Conservation (phyloP, 768 basidiomycete species). For the Daedaleopsis nitida region DNA sequence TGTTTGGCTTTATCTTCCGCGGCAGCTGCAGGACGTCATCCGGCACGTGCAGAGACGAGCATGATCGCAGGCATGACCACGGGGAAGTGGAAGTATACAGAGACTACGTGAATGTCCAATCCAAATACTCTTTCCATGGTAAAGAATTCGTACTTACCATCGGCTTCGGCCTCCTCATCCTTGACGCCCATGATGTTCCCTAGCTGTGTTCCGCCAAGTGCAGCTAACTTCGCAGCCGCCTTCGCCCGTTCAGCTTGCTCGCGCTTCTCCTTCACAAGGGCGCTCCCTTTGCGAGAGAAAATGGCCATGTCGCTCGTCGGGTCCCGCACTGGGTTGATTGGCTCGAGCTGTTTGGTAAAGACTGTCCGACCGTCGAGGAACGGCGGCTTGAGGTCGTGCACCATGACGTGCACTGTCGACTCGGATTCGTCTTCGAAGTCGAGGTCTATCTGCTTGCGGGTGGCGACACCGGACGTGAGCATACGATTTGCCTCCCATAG, state of each 20-base stretch:
- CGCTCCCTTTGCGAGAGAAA: slow-evolving; percentile 96
- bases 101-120: slow-evolving; percentile 83
- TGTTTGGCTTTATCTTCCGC: slow-evolving; percentile 49
- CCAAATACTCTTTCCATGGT: slow-evolving; percentile 32
- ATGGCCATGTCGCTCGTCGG: slow-evolving; percentile 92
- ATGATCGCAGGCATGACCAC: not conserved
- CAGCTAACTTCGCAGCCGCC: slow-evolving; percentile 93
- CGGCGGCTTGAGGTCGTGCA: slow-evolving; percentile 95
- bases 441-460: slow-evolving; percentile 82
- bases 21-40: slow-evolving; percentile 39
- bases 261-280: slow-evolving; percentile 91
- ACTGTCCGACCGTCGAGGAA: slow-evolving; percentile 97
- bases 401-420: slow-evolving; percentile 95
- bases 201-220: slow-evolving; percentile 88
- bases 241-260: slow-evolving; percentile 96
- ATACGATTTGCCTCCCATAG: slow-evolving; percentile 99
- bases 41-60: not conserved
- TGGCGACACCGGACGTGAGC: slow-evolving; percentile 93
- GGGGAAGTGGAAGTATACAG: slow-evolving; percentile 24
- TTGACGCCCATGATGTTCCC: slow-evolving; percentile 98
- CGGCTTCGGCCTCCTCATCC: slow-evolving; percentile 91
- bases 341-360: slow-evolving; percentile 95
- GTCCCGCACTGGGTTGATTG: slow-evolving; percentile 95
- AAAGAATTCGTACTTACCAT: slow-evolving; percentile 59
- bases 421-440: slow-evolving; percentile 97